phyloP scores from a whole-genome alignment of 768 basidiomycete species.

The Neoboletus brunneissimus region DNA sequence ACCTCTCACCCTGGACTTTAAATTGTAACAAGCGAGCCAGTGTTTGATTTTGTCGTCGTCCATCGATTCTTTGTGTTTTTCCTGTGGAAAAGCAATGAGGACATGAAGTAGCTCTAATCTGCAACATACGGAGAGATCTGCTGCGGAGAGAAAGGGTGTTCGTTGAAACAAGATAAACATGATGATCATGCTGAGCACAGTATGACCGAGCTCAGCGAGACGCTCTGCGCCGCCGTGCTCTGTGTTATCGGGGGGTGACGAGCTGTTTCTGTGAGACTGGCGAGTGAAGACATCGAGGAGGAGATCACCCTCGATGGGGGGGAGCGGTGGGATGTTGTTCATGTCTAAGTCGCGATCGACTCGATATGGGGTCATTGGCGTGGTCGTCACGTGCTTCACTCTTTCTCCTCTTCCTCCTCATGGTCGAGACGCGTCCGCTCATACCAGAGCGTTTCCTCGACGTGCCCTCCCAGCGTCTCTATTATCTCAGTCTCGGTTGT shows the following conservation, averaged over 20 bases:
- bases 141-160: slow-evolving; percentile 40
- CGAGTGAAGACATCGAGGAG: slow-evolving; percentile 61
- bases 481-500: slow-evolving; percentile 70
- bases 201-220: slow-evolving; percentile 55
- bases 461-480: slow-evolving; percentile 75
- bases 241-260: slow-evolving; percentile 36
- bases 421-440: slow-evolving; percentile 40
- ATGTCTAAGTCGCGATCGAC: slow-evolving; percentile 19
- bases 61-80: slow-evolving; percentile 30
- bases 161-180: slow-evolving; percentile 49
- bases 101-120: neutral
- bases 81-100: slow-evolving; percentile 14
- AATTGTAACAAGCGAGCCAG: slow-evolving; percentile 52
- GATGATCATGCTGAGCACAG: slow-evolving; percentile 50
- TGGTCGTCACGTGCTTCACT: slow-evolving; percentile 18
- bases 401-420: neutral
- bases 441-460: slow-evolving; percentile 75
- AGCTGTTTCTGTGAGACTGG: slow-evolving; percentile 34
- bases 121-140: slow-evolving; percentile 44
- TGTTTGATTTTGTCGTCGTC: slow-evolving; percentile 39
- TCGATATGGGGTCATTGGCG: neutral
- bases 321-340: slow-evolving; percentile 45
- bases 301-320: slow-evolving; percentile 55
- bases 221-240: slow-evolving; percentile 59
- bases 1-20: slow-evolving; percentile 54